Percentiles rank a stretch among this genome's conserved stretches.
These are phyloP conservation scores for Poa annua DNA, from an alignment of 176 grass and related monocot species.

Conservation along the genomic window DNA sequence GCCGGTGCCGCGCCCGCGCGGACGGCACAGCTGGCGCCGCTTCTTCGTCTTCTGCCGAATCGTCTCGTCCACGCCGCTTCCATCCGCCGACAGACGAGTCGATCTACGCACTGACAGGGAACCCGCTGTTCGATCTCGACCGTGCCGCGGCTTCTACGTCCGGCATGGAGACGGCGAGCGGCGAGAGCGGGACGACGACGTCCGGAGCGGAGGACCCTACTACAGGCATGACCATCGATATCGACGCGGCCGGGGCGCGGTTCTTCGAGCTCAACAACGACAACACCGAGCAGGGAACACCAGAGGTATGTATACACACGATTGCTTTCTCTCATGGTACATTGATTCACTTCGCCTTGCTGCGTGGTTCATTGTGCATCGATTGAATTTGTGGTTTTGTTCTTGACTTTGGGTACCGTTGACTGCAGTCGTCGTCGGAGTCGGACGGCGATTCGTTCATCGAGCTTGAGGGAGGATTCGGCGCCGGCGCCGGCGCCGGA, in stretches of 20 bases:
- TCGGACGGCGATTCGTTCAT: constrained; percentile 49
- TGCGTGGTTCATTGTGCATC: too few species aligned
- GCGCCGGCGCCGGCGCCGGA: neutral
- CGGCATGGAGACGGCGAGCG: constrained; percentile 5
- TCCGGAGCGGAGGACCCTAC: neutral
- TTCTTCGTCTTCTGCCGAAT: neutral
- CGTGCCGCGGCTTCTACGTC: neutral
- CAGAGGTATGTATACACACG: neutral
- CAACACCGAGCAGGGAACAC: neutral
- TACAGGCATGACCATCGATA: neutral
- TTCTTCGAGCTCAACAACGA: neutral
- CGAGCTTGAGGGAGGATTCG: constrained; percentile 40
- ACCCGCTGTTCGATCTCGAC: constrained; percentile 2
- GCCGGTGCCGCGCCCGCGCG: constrained; percentile 15
- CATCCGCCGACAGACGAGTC: neutral
- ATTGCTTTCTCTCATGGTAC: neutral
- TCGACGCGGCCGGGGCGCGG: neutral
- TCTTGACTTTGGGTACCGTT: neutral
- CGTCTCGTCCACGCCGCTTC: neutral
- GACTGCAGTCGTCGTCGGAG: constrained; percentile 10
- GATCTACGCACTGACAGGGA: constrained; percentile 16
- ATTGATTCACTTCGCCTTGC: too few species aligned
- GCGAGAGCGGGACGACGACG: neutral
- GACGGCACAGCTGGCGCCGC: neutral
- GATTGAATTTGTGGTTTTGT: neutral